These are phyloP conservation scores for Kodamaea restingae DNA, from an alignment of 805 yeast species.

Conservation along the genomic window DNA sequence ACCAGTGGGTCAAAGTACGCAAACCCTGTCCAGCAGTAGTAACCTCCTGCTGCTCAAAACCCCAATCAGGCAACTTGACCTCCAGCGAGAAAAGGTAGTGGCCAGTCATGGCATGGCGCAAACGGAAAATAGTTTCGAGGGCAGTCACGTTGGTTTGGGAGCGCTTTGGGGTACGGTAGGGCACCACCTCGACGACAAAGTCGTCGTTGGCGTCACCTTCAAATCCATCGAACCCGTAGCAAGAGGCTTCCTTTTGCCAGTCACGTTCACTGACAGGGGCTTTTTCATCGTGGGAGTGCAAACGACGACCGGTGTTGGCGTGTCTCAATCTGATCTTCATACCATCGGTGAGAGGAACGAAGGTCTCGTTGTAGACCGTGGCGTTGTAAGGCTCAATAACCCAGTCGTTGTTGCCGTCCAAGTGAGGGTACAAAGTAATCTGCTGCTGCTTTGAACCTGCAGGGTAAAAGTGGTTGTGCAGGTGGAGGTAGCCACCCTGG, in stretches of 20 bases:
- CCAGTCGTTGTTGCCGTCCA: constrained; percentile 75
- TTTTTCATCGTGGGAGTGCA: constrained; percentile 81
- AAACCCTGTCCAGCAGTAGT: constrained; percentile 72
- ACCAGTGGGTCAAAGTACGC: constrained; percentile 61
- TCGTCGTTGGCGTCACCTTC: constrained; percentile 84
- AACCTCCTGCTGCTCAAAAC: constrained; percentile 80
- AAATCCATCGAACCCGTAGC: constrained; percentile 74
- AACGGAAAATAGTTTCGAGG: constrained; percentile 64
- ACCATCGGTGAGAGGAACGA: constrained; percentile 62
- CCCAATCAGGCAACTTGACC: constrained; percentile 77
- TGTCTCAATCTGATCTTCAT: constrained; percentile 69
- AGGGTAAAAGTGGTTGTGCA: constrained; percentile 68
- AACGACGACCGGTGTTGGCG: constrained; percentile 53
- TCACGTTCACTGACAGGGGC: constrained; percentile 73
- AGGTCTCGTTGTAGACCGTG: constrained; percentile 51
- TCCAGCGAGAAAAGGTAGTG: constrained; percentile 74
- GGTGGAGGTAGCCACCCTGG: constrained; percentile 77
- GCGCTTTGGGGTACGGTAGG: constrained; percentile 43
- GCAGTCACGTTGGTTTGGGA: constrained; percentile 60
- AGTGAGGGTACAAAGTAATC: constrained; percentile 73
- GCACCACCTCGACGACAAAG: constrained; percentile 69
- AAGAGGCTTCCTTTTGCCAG: constrained; percentile 80
- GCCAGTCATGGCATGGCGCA: constrained; percentile 77
- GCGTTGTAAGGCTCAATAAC: constrained; percentile 62
- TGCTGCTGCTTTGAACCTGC: constrained; percentile 85